Evolutionary conservation across 257 asterid genomes (phyloP), one percentile per base, ranked within the genome.

Genomic region (Primulina huaijiensis): DNA sequence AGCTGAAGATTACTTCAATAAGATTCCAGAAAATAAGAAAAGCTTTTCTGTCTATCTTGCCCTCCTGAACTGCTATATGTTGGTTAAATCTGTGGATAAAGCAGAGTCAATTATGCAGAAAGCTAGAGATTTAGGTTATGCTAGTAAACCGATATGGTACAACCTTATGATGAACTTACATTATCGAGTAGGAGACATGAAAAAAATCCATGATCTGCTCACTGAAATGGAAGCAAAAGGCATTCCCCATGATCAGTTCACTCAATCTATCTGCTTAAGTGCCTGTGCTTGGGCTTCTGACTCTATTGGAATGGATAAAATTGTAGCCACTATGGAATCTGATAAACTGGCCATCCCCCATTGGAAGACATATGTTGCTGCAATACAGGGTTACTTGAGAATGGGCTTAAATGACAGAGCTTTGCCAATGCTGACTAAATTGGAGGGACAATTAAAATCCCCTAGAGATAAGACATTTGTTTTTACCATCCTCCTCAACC

Each of bases 21-120:
- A 79, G 71, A 68, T 86, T 67, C 81, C 85, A 2, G 81, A 79
- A 55, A 67, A 76, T n/a, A 8, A 82, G 63, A 82, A 70, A 80
- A 67, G 76, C 16, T 68, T 58, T 52, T 69, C 57, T 4, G 80
- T 69, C 29, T 75, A 86, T 64, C 79, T 81, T 62, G 69, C 90
- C 38, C 88, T 90, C 56, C 90, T 90, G 16, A 90, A 82, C 86
- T 88, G 95, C 82, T 88, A 82, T 50, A 76, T 82, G 38, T 57
- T 70, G 1, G 83, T 84, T n/a, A 83, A 72, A 62, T 71, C 77
- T 33, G 83, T 85, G 67, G 92, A 82, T 46, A 85, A 88, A 81
- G 93, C 97, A 2, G 96, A 90, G 69, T 76, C 81, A 10, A 38
- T 76, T 34, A 79, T 88, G 93, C 89, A 85, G 80, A 82, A 80